phyloP scores from a whole-genome alignment of 2,329 filamentous ascomycete species.

The Colletotrichum tofieldiae region DNA sequence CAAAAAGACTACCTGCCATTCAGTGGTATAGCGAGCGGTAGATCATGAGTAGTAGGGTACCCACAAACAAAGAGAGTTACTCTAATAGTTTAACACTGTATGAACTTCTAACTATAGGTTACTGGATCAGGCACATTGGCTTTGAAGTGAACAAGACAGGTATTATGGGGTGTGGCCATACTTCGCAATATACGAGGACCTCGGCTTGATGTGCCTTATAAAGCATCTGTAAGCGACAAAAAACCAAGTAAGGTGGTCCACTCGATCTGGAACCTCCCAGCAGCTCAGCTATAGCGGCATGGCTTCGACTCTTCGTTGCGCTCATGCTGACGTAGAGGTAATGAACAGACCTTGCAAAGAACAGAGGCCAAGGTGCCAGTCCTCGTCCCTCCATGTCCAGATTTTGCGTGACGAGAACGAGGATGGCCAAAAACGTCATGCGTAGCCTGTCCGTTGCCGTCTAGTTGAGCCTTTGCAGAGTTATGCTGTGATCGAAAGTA shows the following conservation, averaged over 20 bases:
- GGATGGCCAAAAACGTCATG: too few species aligned
- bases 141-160: not conserved
- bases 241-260: too few species aligned
- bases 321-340: constrained; percentile 7
- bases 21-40: not conserved
- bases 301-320: not conserved
- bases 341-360: not conserved
- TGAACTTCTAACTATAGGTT: fast-evolving
- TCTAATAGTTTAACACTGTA: fast-evolving
- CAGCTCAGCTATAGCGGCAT: not conserved
- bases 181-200: not conserved
- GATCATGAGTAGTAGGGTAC: not conserved
- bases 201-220: not conserved
- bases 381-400: not conserved
- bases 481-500: not conserved
- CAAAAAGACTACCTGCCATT: not conserved
- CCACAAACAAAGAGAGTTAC: too few species aligned
- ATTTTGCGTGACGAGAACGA: not conserved
- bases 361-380: constrained; percentile 2
- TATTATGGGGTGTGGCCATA: not conserved
- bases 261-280: not conserved
- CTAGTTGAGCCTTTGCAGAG: too few species aligned
- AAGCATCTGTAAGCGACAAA: too few species aligned
- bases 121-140: too few species aligned
- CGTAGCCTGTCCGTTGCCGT: not conserved